Evolutionary conservation across 1,284 basidiomycete species (phyloP), one percentile per base, ranked within the genome.

Genomic region (Apiotrichum veenhuisii): DNA sequence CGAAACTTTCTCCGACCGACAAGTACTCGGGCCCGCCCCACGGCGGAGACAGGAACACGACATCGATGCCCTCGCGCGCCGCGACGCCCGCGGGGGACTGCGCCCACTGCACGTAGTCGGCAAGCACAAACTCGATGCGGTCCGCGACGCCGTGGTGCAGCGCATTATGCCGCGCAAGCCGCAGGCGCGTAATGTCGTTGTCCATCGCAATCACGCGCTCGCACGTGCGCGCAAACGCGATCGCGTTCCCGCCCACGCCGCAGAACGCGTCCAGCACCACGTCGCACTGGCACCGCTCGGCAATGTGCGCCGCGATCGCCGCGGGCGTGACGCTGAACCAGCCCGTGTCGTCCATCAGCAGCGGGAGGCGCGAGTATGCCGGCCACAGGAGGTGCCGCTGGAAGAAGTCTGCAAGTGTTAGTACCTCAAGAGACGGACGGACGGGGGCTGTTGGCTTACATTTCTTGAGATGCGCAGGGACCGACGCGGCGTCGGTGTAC

Each of bases 261-360:
- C 93, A 97, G 71, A 98, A 98, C 1, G 92, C 91, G 70, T 99
- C 96, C 2, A 77, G 53, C 0, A 75, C 60, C 9, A 69, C 86
- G 64, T 86, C 86, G 66, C 87, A 93, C 25, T 87, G 82, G 79
- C 94, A 96, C 27, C 94, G 80, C 63, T 92, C 87, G 0, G 96
- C 95, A 48, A 97, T 96, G 69, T 93, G 91, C 59, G 84, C 78
- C 3, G 95, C 96, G 18, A 99, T 87, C 36, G 82, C 82, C 69
- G 98, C 94, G 0, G 96, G 95, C 0, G 96, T 99, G 53, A 98
- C 87, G 58, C 90, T 93, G 76, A 88, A 99, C 96, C 96, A 98
- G 3, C 93, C 94, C 74, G 93, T 89, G 23, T 69, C 61, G 64
- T 81, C 80, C 54, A 81, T 69, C 1, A 79, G 69, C 48, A 80